Conservation (phyloP, 176 grass and related monocot genomes). For the Oropetium thomaeum region DNA sequence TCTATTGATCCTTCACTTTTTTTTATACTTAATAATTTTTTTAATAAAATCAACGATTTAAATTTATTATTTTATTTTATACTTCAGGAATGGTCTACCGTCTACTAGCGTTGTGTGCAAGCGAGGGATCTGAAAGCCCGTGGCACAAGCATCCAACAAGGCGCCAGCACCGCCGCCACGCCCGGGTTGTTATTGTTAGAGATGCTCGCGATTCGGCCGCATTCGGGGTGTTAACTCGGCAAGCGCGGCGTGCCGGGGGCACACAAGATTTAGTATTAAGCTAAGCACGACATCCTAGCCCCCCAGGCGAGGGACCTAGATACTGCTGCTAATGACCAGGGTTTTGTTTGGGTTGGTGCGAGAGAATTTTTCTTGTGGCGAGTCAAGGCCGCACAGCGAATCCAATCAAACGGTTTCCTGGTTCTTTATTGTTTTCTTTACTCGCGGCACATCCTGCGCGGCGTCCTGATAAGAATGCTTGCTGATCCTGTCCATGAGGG, state of each 20-base stretch:
- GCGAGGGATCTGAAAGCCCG: neutral
- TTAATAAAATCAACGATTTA: too few species aligned
- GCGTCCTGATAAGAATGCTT: too few species aligned
- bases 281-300: neutral
- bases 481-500: too few species aligned
- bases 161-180: neutral
- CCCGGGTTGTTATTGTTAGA: too few species aligned
- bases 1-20: too few species aligned
- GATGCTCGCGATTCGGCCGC: constrained; percentile 12
- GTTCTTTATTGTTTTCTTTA: neutral
- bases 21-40: too few species aligned
- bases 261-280: too few species aligned
- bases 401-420: neutral
- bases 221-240: neutral
- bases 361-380: neutral
- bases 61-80: too few species aligned
- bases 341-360: too few species aligned
- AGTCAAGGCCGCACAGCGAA: constrained; percentile 31
- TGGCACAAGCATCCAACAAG: constrained; percentile 31
- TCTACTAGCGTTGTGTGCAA: neutral
- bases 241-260: neutral
- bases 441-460: neutral
- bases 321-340: neutral
- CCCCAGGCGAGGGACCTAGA: neutral
- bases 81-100: too few species aligned